A percentile compares a stretch with the other conserved stretches of the same genome.
Evolutionary conservation across 805 yeast species (phyloP).

Genomic region (Candida ortonii): DNA sequence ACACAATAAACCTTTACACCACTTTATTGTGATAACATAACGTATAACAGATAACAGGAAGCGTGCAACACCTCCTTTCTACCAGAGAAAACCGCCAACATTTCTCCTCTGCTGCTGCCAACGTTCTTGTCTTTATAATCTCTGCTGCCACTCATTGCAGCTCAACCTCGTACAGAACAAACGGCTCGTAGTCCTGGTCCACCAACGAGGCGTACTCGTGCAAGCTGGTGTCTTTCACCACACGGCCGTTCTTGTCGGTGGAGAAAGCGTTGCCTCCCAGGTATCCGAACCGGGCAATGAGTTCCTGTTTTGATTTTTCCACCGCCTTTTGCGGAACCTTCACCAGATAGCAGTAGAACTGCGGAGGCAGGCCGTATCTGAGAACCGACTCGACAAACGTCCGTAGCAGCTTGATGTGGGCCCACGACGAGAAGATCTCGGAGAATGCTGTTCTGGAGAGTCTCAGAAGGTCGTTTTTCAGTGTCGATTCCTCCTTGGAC

Average conservation of each 20-base stretch:
- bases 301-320: conserved; percentile 62
- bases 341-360: conserved; percentile 57
- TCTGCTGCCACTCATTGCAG: too few species aligned
- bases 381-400: conserved; percentile 89
- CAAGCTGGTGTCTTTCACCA: conserved; percentile 56
- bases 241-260: conserved; percentile 62
- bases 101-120: too few species aligned
- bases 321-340: conserved; percentile 40
- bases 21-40: too few species aligned
- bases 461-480: conserved; percentile 75
- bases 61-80: too few species aligned
- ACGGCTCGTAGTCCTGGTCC: conserved; percentile 95
- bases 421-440: conserved; percentile 82
- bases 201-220: conserved; percentile 89
- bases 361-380: conserved; percentile 96
- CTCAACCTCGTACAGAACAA: conserved; percentile 71
- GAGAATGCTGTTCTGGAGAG: conserved; percentile 86
- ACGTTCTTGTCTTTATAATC: too few species aligned
- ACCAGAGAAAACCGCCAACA: too few species aligned
- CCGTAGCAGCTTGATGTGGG: conserved; percentile 84
- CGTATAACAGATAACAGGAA: too few species aligned
- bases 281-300: conserved; percentile 77
- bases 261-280: conserved; percentile 87
- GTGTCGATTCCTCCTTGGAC: conserved; percentile 65
- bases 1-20: too few species aligned